These are phyloP conservation scores for Prunus padus DNA, from an alignment of 306 rosid genomes.

Conservation along the genomic window DNA sequence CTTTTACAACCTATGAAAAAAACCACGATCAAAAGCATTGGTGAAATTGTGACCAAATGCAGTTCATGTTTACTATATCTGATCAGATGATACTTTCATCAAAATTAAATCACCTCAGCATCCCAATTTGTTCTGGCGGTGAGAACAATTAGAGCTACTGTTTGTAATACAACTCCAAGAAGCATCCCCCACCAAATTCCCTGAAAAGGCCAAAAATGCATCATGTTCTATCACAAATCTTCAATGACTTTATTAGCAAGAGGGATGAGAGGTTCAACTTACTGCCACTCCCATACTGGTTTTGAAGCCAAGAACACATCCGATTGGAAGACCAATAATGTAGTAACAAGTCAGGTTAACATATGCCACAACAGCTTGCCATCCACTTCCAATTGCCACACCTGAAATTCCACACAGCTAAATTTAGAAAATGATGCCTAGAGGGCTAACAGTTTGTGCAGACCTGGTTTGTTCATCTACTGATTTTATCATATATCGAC, in stretches of 20 bases:
- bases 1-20: constrained; percentile 63
- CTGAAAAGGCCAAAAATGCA: constrained; percentile 22
- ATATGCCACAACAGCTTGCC: constrained; percentile 74
- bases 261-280: constrained; percentile 11
- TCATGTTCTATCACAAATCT: neutral
- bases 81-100: neutral
- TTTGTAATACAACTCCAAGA: constrained; percentile 59
- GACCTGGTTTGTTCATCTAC: neutral
- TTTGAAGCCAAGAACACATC: constrained; percentile 63
- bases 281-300: constrained; percentile 61
- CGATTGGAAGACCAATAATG: constrained; percentile 61
- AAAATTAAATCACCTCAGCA: constrained; percentile 43
- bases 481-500: neutral
- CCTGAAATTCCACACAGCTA: constrained; percentile 28
- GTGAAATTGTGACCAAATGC: neutral
- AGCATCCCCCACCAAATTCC: constrained; percentile 82
- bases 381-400: constrained; percentile 77
- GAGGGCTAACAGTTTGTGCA: no score
- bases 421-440: neutral
- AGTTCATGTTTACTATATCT: neutral
- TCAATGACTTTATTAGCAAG: neutral
- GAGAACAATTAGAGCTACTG: constrained; percentile 51
- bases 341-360: constrained; percentile 64
- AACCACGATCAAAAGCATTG: neutral
- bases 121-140: constrained; percentile 70